A percentile compares a stretch with the other conserved stretches of the same genome.
These are phyloP conservation scores for Diaporthe amygdali DNA, from an alignment of 2,329 filamentous ascomycete species.

Conservation along the genomic window DNA sequence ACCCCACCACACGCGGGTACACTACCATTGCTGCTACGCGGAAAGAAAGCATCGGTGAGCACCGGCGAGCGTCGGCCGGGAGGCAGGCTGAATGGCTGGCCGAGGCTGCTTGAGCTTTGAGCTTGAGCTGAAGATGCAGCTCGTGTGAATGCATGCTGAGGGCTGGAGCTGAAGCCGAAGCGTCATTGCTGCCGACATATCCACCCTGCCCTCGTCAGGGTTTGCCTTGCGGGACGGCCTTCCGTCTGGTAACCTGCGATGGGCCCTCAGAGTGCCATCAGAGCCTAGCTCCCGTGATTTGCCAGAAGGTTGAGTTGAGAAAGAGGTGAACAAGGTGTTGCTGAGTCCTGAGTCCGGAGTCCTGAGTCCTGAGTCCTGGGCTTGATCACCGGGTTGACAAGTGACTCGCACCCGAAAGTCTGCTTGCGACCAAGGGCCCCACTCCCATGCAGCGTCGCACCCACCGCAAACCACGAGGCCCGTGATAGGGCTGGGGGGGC, in stretches of 20 bases:
- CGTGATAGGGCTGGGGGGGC: conserved; percentile 16
- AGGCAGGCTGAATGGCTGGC: no score
- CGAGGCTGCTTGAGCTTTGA: neutral
- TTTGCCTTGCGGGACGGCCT: neutral
- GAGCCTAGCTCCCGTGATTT: neutral
- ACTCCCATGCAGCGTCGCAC: conserved; percentile 12
- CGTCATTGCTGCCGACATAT: neutral
- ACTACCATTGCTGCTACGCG: no score
- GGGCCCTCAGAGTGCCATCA: neutral
- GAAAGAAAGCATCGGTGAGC: neutral
- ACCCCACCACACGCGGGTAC: no score
- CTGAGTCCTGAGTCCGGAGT: no score
- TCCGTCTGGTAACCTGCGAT: neutral
- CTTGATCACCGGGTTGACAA: conserved; percentile 4
- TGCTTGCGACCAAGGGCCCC: neutral
- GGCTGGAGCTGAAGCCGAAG: neutral
- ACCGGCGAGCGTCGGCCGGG: no score
- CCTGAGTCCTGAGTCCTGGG: neutral
- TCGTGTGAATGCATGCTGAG: neutral
- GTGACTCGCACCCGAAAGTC: conserved; percentile 16
- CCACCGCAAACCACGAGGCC: conserved; percentile 18
- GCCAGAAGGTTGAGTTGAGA: neutral
- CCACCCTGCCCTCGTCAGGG: neutral
- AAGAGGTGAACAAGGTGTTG: neutral
- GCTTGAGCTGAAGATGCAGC: neutral